Conservation (phyloP, 805 yeast genomes). For the Zygoascus ofunaensis region DNA sequence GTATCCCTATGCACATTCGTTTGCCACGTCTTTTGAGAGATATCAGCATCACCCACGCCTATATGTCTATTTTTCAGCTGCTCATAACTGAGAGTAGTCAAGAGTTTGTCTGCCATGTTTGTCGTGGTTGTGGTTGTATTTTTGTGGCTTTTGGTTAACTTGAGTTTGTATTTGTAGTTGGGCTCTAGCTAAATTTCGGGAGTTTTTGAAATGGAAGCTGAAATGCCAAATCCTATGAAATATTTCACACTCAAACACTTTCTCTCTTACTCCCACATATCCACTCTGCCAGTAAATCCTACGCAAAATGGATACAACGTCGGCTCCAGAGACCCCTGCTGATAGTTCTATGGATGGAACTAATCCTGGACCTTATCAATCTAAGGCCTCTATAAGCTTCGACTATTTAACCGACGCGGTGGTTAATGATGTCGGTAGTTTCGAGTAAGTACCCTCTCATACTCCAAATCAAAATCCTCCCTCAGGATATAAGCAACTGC, state of each 20-base stretch:
- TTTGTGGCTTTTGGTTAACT: too few species aligned
- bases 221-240: too few species aligned
- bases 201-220: neutral
- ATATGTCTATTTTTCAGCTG: conserved; percentile 51
- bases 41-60: conserved; percentile 53
- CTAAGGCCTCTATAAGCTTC: too few species aligned
- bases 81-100: conserved; percentile 50
- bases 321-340: too few species aligned
- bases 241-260: too few species aligned
- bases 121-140: too few species aligned
- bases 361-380: too few species aligned
- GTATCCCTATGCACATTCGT: conserved; percentile 60
- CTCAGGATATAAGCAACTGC: too few species aligned
- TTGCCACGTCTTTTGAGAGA: conserved; percentile 46
- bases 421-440: neutral
- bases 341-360: too few species aligned
- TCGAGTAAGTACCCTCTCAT: neutral
- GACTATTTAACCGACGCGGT: neutral
- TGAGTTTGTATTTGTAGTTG: too few species aligned
- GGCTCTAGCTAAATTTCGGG: too few species aligned
- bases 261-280: neutral
- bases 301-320: too few species aligned
- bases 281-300: neutral
- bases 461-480: neutral
- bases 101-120: conserved; percentile 49